These are phyloP conservation scores for Alternaria incomplexa DNA, from an alignment of 2,329 filamentous ascomycete species.

Conservation along the genomic window DNA sequence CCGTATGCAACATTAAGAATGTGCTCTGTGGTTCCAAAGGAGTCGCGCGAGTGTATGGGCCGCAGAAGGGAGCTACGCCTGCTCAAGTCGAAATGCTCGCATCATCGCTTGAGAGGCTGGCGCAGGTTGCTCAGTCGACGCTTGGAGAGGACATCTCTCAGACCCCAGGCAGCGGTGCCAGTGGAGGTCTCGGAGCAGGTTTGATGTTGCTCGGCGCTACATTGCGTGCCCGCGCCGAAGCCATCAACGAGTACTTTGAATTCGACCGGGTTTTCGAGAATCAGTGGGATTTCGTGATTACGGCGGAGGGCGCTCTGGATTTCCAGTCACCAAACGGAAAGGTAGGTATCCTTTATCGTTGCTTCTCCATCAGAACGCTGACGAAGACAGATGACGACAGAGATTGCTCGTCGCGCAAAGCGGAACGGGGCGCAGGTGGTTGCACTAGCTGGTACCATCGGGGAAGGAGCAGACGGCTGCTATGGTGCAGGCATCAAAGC, in stretches of 20 bases:
- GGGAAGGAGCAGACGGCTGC: constrained; percentile 35
- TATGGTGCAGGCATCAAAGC: constrained; percentile 43
- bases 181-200: constrained; percentile 60
- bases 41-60: constrained; percentile 59
- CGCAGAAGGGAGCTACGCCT: constrained; percentile 58
- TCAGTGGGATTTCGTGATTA: constrained; percentile 58
- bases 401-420: constrained; percentile 58
- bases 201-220: constrained; percentile 56
- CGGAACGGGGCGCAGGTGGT: constrained; percentile 56
- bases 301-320: constrained; percentile 61
- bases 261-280: constrained; percentile 55
- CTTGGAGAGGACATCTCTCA: constrained; percentile 48
- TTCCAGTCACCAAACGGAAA: constrained; percentile 58
- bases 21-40: constrained; percentile 57
- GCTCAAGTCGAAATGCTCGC: constrained; percentile 54
- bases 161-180: constrained; percentile 58
- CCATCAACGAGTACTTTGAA: constrained; percentile 59
- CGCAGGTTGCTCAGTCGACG: constrained; percentile 43
- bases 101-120: constrained; percentile 52
- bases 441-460: constrained; percentile 39
- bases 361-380: not conserved
- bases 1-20: constrained; percentile 60
- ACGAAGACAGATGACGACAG: constrained; percentile 55
- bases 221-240: constrained; percentile 57
- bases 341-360: not conserved